phyloP scores from a whole-genome alignment of 441 rosid genomes.

The Croton laevigatus region DNA sequence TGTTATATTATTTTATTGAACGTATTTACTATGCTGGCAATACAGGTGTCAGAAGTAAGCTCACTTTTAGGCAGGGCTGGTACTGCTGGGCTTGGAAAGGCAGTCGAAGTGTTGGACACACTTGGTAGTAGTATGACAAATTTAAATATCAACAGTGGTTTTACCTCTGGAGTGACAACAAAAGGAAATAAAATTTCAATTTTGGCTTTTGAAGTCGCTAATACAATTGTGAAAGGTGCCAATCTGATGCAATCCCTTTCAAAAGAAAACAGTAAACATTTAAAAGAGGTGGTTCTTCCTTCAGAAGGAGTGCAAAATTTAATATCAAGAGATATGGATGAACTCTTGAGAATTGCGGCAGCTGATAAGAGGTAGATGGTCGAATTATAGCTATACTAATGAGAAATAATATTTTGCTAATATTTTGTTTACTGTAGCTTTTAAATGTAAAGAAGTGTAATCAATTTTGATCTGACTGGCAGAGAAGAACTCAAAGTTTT shows the following conservation, averaged over 20 bases:
- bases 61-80: constrained; percentile 88
- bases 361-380: constrained; percentile 79
- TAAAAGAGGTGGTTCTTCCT: constrained; percentile 83
- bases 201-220: constrained; percentile 96
- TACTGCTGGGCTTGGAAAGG: constrained; percentile 81
- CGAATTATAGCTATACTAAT: constrained; percentile 15
- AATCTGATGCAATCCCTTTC: constrained; percentile 94
- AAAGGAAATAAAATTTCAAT: constrained; percentile 87
- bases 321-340: constrained; percentile 86
- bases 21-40: background rate
- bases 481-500: constrained; percentile 93
- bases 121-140: constrained; percentile 96
- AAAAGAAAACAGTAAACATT: constrained; percentile 55
- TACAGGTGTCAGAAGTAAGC: constrained; percentile 91
- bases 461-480: constrained; percentile 20
- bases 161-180: constrained; percentile 69
- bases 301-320: constrained; percentile 88
- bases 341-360: constrained; percentile 72
- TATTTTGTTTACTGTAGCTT: constrained; percentile 11
- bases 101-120: constrained; percentile 89
- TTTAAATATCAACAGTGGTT: constrained; percentile 66
- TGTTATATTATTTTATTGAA: constrained; percentile 5
- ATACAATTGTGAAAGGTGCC: constrained; percentile 91
- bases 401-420: background rate
- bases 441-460: constrained; percentile 12